These are phyloP conservation scores for Serendipita sp. DNA, from an alignment of 768 basidiomycete species.

Conservation along the genomic window DNA sequence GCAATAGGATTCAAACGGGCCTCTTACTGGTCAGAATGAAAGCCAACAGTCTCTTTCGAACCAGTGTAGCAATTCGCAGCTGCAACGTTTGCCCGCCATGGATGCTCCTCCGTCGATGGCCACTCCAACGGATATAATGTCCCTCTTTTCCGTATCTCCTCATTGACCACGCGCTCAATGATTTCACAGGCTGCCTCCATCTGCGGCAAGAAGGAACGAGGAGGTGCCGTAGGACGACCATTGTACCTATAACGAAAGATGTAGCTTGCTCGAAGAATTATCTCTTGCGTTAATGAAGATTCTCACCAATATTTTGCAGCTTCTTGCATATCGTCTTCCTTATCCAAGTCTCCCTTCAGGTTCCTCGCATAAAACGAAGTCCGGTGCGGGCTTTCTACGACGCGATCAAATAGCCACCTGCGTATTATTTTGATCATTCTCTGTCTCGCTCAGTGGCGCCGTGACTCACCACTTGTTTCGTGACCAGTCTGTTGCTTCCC, in stretches of 20 bases:
- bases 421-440: slow-evolving; percentile 45
- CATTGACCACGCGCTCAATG: slow-evolving; percentile 54
- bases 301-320: slow-evolving; percentile 59
- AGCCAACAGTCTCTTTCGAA: slow-evolving; percentile 58
- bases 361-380: slow-evolving; percentile 59
- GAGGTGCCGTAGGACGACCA: slow-evolving; percentile 44
- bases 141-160: slow-evolving; percentile 43
- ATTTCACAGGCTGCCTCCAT: slow-evolving; percentile 71
- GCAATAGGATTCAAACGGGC: slow-evolving; percentile 9
- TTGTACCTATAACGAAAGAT: slow-evolving; percentile 78
- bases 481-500: slow-evolving; percentile 28
- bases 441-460: not conserved
- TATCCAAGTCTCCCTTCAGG: slow-evolving; percentile 18
- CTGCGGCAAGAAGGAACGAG: slow-evolving; percentile 38
- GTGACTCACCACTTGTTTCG: not conserved
- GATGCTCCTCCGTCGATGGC: slow-evolving; percentile 14
- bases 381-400: slow-evolving; percentile 75
- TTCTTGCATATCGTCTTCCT: slow-evolving; percentile 35
- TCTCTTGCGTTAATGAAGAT: too few relatives aligned
- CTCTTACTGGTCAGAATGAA: slow-evolving; percentile 51
- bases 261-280: not conserved
- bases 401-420: slow-evolving; percentile 70
- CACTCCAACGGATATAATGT: slow-evolving; percentile 53
- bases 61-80: slow-evolving; percentile 59
- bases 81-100: slow-evolving; percentile 72